Percentiles rank a stretch among this genome's conserved stretches.
phyloP scores from a whole-genome alignment of 495 filamentous ascomycete species.

The Aspergillus ostianus region DNA sequence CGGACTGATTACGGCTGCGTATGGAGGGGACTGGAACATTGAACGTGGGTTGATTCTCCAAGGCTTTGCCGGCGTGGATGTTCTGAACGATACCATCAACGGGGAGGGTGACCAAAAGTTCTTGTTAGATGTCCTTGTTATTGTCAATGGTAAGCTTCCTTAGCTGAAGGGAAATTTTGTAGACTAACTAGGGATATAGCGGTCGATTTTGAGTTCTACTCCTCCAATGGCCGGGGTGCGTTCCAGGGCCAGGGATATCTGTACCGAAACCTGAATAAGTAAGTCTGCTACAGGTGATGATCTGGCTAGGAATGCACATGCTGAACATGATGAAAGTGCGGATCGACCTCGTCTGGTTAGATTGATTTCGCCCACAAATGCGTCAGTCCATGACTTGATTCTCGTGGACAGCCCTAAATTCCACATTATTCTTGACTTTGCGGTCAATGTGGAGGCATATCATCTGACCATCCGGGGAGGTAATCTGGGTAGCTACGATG shows the following conservation, averaged over 20 bases:
- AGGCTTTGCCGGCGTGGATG: conserved; percentile 24
- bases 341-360: conserved; percentile 31
- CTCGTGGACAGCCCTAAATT: conserved; percentile 47
- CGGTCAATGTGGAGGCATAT: conserved; percentile 42
- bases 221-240: conserved; percentile 39
- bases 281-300: background rate
- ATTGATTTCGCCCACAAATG: conserved; percentile 33
- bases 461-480: conserved; percentile 44
- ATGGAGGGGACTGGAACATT: conserved; percentile 33
- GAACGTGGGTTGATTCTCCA: conserved; percentile 29
- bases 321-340: conserved; percentile 19
- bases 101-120: conserved; percentile 32
- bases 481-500: conserved; percentile 44
- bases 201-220: conserved; percentile 46
- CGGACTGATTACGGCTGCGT: conserved; percentile 39
- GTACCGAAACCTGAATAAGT: conserved; percentile 30
- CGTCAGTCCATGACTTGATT: conserved; percentile 44
- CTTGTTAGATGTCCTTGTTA: conserved; percentile 27
- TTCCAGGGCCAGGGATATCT: conserved; percentile 48
- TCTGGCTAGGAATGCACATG: background rate
- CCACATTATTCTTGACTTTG: conserved; percentile 41
- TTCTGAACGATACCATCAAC: conserved; percentile 42
- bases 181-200: conserved; percentile 6
- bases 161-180: too few relatives aligned
- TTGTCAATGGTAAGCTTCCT: conserved; percentile 26